phyloP scores from a whole-genome alignment of 2,329 filamentous ascomycete species.

The Knufia fluminis region DNA sequence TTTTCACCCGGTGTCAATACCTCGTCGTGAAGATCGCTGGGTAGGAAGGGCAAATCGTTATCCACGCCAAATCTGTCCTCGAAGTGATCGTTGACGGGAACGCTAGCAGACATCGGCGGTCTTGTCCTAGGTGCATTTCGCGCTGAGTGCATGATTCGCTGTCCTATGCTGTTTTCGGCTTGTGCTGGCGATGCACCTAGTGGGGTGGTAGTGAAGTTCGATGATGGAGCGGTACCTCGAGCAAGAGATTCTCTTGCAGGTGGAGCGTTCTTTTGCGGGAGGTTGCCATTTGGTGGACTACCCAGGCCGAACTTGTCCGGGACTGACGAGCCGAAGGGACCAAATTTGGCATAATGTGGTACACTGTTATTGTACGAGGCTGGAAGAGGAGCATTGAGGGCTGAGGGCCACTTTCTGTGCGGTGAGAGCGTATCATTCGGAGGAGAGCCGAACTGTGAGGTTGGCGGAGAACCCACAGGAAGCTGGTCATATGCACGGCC shows the following conservation, averaged over 20 bases:
- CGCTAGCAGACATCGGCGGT: conserved; percentile 49
- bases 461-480: conserved; percentile 48
- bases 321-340: conserved; percentile 83
- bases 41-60: conserved; percentile 69
- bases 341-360: conserved; percentile 81
- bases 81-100: conserved; percentile 50
- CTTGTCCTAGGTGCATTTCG: conserved; percentile 48
- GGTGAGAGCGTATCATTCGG: conserved; percentile 69
- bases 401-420: conserved; percentile 66
- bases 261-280: conserved; percentile 49
- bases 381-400: conserved; percentile 83
- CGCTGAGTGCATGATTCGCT: conserved; percentile 55
- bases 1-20: conserved; percentile 54
- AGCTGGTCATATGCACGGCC: conserved; percentile 38
- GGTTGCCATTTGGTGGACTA: conserved; percentile 66
- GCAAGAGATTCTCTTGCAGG: conserved; percentile 53
- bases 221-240: conserved; percentile 59
- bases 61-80: conserved; percentile 66
- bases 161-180: conserved; percentile 57
- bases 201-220: conserved; percentile 54
- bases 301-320: conserved; percentile 87
- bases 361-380: conserved; percentile 93
- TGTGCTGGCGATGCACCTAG: conserved; percentile 52
- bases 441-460: conserved; percentile 71
- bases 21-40: conserved; percentile 56